Conservation (phyloP, 2,329 filamentous ascomycete species). For the Clarireedia hainanense region DNA sequence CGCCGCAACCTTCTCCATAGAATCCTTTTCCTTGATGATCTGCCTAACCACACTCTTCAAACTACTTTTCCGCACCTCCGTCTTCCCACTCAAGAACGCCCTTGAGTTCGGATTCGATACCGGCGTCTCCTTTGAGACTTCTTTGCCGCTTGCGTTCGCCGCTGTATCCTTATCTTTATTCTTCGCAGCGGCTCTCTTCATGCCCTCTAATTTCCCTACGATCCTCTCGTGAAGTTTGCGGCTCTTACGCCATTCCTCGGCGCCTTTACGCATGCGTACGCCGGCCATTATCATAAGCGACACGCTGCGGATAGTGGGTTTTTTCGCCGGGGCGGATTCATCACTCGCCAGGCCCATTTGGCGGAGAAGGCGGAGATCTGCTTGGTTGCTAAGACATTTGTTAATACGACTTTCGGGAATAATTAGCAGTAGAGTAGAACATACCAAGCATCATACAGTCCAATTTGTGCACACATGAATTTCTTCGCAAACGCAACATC, state of each 20-base stretch:
- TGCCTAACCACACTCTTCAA: conserved; percentile 3
- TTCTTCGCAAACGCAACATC: conserved; percentile 83
- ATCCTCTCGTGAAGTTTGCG: conserved; percentile 36
- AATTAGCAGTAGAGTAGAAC: conserved; percentile 32
- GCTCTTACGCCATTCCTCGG: conserved; percentile 41
- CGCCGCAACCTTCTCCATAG: neutral
- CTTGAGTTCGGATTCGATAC: neutral
- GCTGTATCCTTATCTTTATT: neutral
- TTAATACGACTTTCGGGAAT: neutral
- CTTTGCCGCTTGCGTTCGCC: neutral
- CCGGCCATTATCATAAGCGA: conserved; percentile 41
- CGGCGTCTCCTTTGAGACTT: neutral
- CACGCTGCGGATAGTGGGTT: conserved; percentile 36
- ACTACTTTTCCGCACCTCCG: neutral
- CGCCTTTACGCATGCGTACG: conserved; percentile 42
- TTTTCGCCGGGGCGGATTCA: conserved; percentile 5
- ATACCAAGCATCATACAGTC: conserved; percentile 85
- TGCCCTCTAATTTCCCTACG: conserved; percentile 22
- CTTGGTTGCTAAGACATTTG: conserved; percentile 64
- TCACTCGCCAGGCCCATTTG: conserved; percentile 60
- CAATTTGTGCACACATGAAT: conserved; percentile 70
- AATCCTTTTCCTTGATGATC: neutral
- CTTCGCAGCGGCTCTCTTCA: conserved; percentile 13
- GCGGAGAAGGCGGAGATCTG: conserved; percentile 77
- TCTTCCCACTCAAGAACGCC: neutral